Evolutionary conservation across 441 rosid genomes (phyloP), one percentile per base, ranked within the genome.

Genomic region (Populus tomentosa): DNA sequence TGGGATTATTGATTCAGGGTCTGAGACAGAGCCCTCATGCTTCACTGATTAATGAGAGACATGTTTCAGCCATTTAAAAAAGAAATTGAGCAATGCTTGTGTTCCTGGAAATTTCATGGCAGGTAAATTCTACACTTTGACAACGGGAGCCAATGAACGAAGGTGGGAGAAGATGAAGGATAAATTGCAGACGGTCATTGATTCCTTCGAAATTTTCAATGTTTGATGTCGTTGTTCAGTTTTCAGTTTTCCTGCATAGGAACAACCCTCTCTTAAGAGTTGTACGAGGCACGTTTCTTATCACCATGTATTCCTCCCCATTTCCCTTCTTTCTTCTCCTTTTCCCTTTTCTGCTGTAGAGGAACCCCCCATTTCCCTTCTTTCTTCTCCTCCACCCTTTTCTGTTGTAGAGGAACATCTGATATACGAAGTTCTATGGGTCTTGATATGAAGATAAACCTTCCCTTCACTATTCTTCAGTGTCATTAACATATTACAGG

Each of bases 141-240:
- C 98, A 13, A 93, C 98, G 0, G 97, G 97, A 2, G 93, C 98
- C 7, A 95, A 95, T 13, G 97, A 95, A 75, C 89, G 98, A 83
- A 89, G 97, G 78, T 93, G 98, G 98, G 95, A 70, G 40, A 94
- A 94, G 83, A 89, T 91, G 98, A 93, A 93, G 84, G 98, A 95
- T 16, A 88, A 86, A 82, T 82, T 95, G 82, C 86, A 87, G 69
- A 86, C 90, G 4, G 89, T 93, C 53, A 63, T 90, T 4, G 98
- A 93, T 40, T 95, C 97, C 80, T 95, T 93, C 81, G 86, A 87
- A 82, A 80, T 90, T 76, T 83, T 87, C 84, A 82, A 77, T 72
- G 93, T 88, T 76, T 90, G 83, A 88, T 30, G 10, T 6, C 28
- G 63, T 65, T 74, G 46, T 26, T 30, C 40, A 21, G 67, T 59